Base-by-base conservation (phyloP, 139 green algal genomes). In the Zygnema circumcarinatum region DNA sequence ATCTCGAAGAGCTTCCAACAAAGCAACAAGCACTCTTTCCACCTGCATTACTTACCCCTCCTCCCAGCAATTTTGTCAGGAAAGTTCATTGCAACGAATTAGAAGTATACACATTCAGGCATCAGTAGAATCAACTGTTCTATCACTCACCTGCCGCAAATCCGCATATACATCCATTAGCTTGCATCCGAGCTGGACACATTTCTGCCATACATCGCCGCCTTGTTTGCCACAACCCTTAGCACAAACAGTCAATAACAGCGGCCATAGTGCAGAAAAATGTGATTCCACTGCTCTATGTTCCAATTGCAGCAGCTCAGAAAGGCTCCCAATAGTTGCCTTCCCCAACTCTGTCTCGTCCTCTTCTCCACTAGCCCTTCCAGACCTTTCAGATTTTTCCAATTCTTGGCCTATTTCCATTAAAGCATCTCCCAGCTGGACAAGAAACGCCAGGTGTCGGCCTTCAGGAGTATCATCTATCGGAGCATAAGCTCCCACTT, bases 251-350 rank as follows among this genome's bases (percentile, higher is more conserved):
- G 7, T 39, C 16, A 78, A 16, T 25, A 78, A 16, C 16, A 39
- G 16, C 35, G 69, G 69, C 35, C 69, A 78, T 3, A 78, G 69
- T 11, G 7, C 69, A 41, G 35, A 39, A 22, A 78, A 52, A 41
- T 78, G 69, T 41, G 7, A 3, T 16, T 39, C 69, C 16, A 78
- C 69, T 78, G 69, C 69, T 11, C 69, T 39, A 20, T 78, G 69
- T 41, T 78, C 69, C 16, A 78, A 52, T 16, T 41, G 35, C 16
- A 78, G 35, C 11, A 78, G 69, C 69, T 78, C 35, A 3, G 35
- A 3, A 39, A 78, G 35, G 11, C 7, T 16, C 16, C 69, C 69
- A 3, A 78, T 41, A 3, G 16, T 16, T 22, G 35, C 36, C 16
- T 41, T 78, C 16, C 35, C 69, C 69, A 78, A 22, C 16, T 3